A percentile compares a stretch with the other conserved stretches of the same genome.
Conservation (phyloP, 352 stramenopile genomes). For the Phytophthora agathidicida region DNA sequence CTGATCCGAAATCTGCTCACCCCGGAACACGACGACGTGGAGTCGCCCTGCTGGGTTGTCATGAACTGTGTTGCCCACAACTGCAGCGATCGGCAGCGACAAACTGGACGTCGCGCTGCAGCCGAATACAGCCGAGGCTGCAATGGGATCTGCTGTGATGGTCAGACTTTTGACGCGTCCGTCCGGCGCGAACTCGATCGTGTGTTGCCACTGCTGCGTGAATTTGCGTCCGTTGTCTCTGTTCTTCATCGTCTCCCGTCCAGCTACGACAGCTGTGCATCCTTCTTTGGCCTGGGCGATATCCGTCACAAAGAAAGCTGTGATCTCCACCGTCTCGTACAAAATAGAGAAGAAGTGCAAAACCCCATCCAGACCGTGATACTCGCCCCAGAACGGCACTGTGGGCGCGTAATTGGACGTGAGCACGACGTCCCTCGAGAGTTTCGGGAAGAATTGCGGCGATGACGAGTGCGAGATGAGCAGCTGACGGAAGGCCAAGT, state of each 20-base stretch:
- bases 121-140: slow-evolving; percentile 86
- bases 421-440: slow-evolving; percentile 83
- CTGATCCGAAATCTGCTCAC: slow-evolving; percentile 82
- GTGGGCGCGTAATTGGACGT: slow-evolving; percentile 90
- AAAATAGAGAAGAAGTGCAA: slow-evolving; percentile 91
- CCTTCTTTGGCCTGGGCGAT: slow-evolving; percentile 87
- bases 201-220: slow-evolving; percentile 91
- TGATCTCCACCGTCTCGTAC: slow-evolving; percentile 90
- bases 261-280: slow-evolving; percentile 81
- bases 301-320: slow-evolving; percentile 89
- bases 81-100: slow-evolving; percentile 81
- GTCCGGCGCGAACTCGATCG: slow-evolving; percentile 87
- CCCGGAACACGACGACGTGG: slow-evolving; percentile 80
- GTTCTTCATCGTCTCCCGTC: slow-evolving; percentile 90
- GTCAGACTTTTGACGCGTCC: slow-evolving; percentile 89
- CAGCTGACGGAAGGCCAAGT: slow-evolving; percentile 87
- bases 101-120: slow-evolving; percentile 88
- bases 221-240: slow-evolving; percentile 88
- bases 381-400: slow-evolving; percentile 90
- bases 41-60: slow-evolving; percentile 80
- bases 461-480: slow-evolving; percentile 90
- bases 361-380: slow-evolving; percentile 87
- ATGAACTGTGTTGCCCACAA: slow-evolving; percentile 79
- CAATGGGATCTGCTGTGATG: slow-evolving; percentile 83
- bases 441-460: slow-evolving; percentile 89